These are phyloP conservation scores for Aspergillus carbonarius DNA, from an alignment of 2,329 filamentous ascomycete species.

Conservation along the genomic window DNA sequence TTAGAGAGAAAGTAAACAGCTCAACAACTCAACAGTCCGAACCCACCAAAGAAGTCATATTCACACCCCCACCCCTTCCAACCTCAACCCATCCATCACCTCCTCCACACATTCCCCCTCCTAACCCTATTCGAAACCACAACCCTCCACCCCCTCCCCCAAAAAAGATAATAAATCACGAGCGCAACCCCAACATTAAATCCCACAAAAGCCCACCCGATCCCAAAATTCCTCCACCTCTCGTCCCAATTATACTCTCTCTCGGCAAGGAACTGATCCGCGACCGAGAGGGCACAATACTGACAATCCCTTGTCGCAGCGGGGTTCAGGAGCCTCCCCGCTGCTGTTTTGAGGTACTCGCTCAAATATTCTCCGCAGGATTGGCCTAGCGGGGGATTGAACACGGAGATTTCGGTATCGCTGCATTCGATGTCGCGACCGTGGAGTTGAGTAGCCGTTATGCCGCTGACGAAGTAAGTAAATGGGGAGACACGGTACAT, in stretches of 20 bases:
- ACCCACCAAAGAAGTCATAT: too few relatives aligned
- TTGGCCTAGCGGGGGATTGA: conserved; percentile 58
- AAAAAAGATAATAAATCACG: neutral
- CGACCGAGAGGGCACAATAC: conserved; percentile 43
- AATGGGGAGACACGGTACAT: conserved; percentile 62
- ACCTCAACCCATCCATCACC: neutral
- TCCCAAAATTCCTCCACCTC: conserved; percentile 68
- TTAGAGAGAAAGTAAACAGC: too few relatives aligned
- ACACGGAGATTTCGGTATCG: conserved; percentile 64
- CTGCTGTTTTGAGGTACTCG: conserved; percentile 48
- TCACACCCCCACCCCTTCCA: neutral
- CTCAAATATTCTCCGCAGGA: conserved; percentile 63
- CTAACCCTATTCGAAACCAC: neutral
- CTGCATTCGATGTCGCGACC: conserved; percentile 67
- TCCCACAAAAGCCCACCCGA: conserved; percentile 58
- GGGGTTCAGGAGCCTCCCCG: conserved; percentile 56
- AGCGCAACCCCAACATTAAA: conserved; percentile 56
- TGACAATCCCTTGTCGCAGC: conserved; percentile 53
- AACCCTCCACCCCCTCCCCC: neutral
- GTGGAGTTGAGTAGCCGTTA: conserved; percentile 69
- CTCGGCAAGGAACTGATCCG: conserved; percentile 40
- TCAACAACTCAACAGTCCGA: too few relatives aligned
- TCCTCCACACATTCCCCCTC: too few relatives aligned
- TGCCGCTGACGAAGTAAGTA: conserved; percentile 54
- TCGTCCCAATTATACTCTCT: conserved; percentile 54